Evolutionary conservation across 805 yeast genomes (phyloP).

Genomic region (Martiniozyma abietophila): DNA sequence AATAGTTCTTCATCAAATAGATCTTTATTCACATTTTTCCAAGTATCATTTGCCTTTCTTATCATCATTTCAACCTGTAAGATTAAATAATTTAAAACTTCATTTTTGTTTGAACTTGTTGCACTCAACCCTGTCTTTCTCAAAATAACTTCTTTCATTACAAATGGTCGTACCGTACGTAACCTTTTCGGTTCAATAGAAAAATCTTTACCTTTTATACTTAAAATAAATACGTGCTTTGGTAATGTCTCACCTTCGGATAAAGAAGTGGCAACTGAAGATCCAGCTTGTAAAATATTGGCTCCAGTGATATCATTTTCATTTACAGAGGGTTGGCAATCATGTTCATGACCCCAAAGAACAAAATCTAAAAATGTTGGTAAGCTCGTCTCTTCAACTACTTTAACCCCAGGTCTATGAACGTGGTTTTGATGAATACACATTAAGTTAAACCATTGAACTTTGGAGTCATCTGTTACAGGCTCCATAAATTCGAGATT

Average conservation of each 20-base stretch:
- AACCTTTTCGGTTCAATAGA: conserved; percentile 52
- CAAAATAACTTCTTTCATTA: conserved; percentile 56
- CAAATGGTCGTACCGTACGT: conserved; percentile 73
- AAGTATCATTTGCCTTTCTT: conserved; percentile 42
- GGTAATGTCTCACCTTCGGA: conserved; percentile 74
- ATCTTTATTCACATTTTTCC: conserved; percentile 27
- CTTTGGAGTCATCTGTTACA: conserved; percentile 32
- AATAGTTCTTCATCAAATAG: conserved; percentile 20
- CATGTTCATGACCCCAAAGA: conserved; percentile 98
- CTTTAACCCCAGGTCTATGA: conserved; percentile 69
- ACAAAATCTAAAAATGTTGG: conserved; percentile 78
- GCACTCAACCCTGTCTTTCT: conserved; percentile 48
- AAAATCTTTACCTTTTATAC: conserved; percentile 48
- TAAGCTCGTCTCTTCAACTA: conserved; percentile 74
- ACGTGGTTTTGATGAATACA: conserved; percentile 90
- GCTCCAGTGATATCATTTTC: conserved; percentile 55
- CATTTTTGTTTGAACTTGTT: conserved; percentile 48
- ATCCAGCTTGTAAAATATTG: conserved; percentile 83
- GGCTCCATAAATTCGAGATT: conserved; percentile 76
- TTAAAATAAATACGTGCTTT: conserved; percentile 67
- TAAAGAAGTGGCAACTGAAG: conserved; percentile 86
- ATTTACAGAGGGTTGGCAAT: conserved; percentile 67
- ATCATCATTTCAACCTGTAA: conserved; percentile 62
- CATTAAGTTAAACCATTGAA: conserved; percentile 76
- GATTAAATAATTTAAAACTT: conserved; percentile 51